Evolutionary conservation across 108 stramenopile species (phyloP).

Genomic region (Nitzschia inconspicua): DNA sequence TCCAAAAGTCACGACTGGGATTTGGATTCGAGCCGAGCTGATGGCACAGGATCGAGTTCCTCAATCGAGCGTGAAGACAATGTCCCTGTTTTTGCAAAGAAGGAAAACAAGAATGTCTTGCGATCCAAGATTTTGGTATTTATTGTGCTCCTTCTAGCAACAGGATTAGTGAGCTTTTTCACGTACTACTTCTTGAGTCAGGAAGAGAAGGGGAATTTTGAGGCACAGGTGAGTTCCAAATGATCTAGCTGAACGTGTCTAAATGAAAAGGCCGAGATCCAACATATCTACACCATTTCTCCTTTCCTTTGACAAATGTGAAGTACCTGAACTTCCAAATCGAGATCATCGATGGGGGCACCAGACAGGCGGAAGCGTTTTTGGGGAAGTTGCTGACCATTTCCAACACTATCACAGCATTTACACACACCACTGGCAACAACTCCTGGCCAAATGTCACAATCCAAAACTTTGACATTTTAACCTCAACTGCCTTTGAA

Average conservation of each 20-base stretch:
- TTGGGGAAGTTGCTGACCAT: slow-evolving; percentile 24
- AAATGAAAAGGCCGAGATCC: neutral
- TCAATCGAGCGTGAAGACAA: no score
- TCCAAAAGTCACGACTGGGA: no score
- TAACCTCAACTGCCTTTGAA: slow-evolving; percentile 19
- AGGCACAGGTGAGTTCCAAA: slow-evolving; percentile 11
- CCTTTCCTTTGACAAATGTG: slow-evolving; percentile 21
- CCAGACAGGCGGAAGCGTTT: slow-evolving; percentile 2
- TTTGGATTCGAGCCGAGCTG: no score
- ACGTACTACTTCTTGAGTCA: slow-evolving; percentile 15
- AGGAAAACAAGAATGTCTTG: neutral
- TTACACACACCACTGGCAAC: slow-evolving; percentile 4
- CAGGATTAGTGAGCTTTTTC: slow-evolving; percentile 20
- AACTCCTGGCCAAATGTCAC: slow-evolving; percentile 61
- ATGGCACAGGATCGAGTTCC: no score
- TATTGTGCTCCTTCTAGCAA: slow-evolving; percentile 17
- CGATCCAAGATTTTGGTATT: slow-evolving; percentile 4
- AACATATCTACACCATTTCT: neutral
- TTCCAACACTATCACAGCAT: slow-evolving; percentile 35
- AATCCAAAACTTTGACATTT: slow-evolving; percentile 42
- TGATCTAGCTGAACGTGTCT: slow-evolving; percentile 18
- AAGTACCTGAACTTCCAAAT: slow-evolving; percentile 16
- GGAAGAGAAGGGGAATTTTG: slow-evolving; percentile 31
- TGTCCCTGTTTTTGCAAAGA: neutral
- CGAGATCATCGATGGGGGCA: slow-evolving; percentile 6